Evolutionary conservation across 139 green algal genomes (phyloP).

Genomic region (Chlorella sp.): DNA sequence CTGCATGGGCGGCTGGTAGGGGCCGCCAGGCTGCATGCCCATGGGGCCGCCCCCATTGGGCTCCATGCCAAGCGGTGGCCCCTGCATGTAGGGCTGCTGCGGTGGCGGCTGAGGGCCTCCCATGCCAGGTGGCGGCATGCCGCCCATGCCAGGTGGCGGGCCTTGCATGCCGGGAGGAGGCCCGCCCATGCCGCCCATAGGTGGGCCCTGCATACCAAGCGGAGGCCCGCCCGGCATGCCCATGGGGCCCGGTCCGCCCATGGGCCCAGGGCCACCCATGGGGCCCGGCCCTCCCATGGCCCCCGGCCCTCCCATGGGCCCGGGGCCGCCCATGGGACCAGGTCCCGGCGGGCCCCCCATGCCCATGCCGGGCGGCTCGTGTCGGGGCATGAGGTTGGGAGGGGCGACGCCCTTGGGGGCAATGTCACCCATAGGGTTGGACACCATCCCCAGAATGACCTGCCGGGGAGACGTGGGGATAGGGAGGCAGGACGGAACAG

Average conservation of each 20-base stretch:
- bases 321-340: not conserved
- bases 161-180: not conserved
- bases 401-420: slow-evolving; percentile 37
- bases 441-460: slow-evolving; percentile 88
- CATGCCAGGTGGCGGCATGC: not conserved
- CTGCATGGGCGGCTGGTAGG: not conserved
- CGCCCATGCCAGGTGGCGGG: slow-evolving; percentile 2
- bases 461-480: slow-evolving; percentile 51
- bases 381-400: slow-evolving; percentile 24
- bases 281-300: not conserved
- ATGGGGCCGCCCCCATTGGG: not conserved
- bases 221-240: slow-evolving; percentile 2
- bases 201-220: slow-evolving; percentile 2
- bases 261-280: not conserved
- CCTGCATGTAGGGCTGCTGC: slow-evolving; percentile 4
- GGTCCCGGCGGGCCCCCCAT: slow-evolving; percentile 12
- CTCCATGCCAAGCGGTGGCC: not conserved
- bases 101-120: not conserved
- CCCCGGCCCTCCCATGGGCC: not conserved
- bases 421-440: slow-evolving; percentile 47
- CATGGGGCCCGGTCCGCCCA: not conserved
- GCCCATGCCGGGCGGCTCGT: slow-evolving; percentile 2
- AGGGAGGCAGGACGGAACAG: not conserved
- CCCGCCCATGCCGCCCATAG: not conserved
- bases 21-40: slow-evolving; percentile 6